Base-by-base conservation (phyloP, 495 filamentous ascomycete species). In the Neurospora hispaniola region DNA sequence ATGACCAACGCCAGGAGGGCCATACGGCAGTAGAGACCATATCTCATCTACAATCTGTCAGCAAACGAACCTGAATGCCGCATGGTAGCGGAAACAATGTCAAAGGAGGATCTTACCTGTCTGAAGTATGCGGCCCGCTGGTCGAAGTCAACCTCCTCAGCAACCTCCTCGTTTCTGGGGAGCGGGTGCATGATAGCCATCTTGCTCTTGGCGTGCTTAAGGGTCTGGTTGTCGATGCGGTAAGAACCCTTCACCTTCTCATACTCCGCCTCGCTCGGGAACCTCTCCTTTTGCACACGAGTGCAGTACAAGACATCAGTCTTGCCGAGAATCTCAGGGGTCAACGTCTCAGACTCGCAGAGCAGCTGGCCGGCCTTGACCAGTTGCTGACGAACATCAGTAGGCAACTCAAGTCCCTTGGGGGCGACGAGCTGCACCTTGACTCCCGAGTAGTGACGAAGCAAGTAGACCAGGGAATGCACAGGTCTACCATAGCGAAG, bases 1-100 rank as follows among this genome's bases (percentile, higher is more conserved):
- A 99, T 88, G 79, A 98, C 91, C 80, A 99, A 83, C 72, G 96
- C 96, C 78, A 99, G 85, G 83, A 99, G 84, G 70, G 96, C 96
- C 94, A 99, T 99, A 74, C 96, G 91, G 82, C 92, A 96, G 86
- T 97, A 98, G 71, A 99, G 89, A 73, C 96, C 96, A 84, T 98
- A 98, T 82, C 90, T 88, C 96, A 99, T 99, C 96, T 99, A 79
- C 14, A 27, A 41, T 38, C 20, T 44, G 78, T 86, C 79, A 85
- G 84, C 85, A 80, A 83, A 80, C 74, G 72, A 73, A 54, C 54
- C 43, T 7, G 68, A 18, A 39, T 73, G 42, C 38, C 23, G 69
- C 23, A 16, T 16, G 23, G 74, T 48, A 2, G 74, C 71, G 68
- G 41, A 69, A 12, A 38, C 39, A 20, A 31, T 35, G 27, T 66